Percentiles rank a stretch among this genome's conserved stretches.
phyloP scores from a whole-genome alignment of 1,139 yeast species.

The Hemisphaericaspora lyxosophila region DNA sequence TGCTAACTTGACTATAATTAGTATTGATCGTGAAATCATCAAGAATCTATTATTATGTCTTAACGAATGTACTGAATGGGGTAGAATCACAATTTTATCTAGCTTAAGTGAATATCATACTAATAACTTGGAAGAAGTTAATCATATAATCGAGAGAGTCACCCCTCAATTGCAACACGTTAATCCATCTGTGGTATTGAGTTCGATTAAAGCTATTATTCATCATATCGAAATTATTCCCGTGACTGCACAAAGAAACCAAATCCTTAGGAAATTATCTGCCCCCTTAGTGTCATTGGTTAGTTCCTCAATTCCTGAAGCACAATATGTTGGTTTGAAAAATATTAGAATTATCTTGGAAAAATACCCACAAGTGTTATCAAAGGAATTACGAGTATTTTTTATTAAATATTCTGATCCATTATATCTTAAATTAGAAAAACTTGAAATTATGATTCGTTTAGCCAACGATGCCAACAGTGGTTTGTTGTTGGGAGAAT shows the following conservation, averaged over 20 bases:
- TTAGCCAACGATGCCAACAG: conserved; percentile 73
- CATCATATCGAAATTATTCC: conserved; percentile 62
- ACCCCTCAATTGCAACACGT: conserved; percentile 97
- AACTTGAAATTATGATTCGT: conserved; percentile 85
- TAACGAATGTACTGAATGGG: conserved; percentile 99
- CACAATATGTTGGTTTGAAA: conserved; percentile 91
- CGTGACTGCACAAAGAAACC: conserved; percentile 30
- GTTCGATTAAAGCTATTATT: conserved; percentile 79
- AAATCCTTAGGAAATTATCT: conserved; percentile 69
- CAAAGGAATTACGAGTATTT: conserved; percentile 83
- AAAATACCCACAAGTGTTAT: conserved; percentile 77
- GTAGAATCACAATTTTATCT: conserved; percentile 83
- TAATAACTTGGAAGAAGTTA: conserved; percentile 61
- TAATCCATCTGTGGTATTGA: conserved; percentile 90
- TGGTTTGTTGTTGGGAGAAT: conserved; percentile 71
- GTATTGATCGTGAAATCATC: conserved; percentile 46
- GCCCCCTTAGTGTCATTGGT: conserved; percentile 90
- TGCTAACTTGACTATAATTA: conserved; percentile 45
- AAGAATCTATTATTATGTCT: conserved; percentile 75
- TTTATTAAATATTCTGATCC: conserved; percentile 96
- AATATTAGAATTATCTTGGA: conserved; percentile 89
- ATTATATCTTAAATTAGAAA: conserved; percentile 85
- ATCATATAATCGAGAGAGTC: conserved; percentile 84
- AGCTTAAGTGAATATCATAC: conserved; percentile 75
- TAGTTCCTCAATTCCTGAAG: conserved; percentile 81